Base-by-base conservation (phyloP, 129 eudicot genomes). In the Saposhnikovia divaricata region DNA sequence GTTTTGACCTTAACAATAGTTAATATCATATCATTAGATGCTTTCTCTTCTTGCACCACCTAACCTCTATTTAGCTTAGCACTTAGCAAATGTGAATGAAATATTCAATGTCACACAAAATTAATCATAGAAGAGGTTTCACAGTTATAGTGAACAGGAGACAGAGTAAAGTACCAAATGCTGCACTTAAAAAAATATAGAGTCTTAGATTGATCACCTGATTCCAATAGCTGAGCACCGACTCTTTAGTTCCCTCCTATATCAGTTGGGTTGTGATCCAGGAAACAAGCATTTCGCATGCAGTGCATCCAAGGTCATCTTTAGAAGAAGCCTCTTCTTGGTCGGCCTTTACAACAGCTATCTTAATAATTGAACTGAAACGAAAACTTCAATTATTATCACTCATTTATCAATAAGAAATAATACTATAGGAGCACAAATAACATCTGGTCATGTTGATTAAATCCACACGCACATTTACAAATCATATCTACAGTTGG, bases 231-330 rank as follows among this genome's bases (percentile, higher is more conserved):
- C 77, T 75, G 9, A 94, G 77, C 71, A 90, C 96, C 45, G 79
- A 82, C 55, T 91, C 97, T 82, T 91, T 90, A 14, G 90, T 86
- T 61, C 65, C 86, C 38, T 84, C 34, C 57, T 87, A 92, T 81
- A 87, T 84, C 72, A 95, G 84, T 74, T 92, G 96, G 82, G 81
- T 95, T 78, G 83, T 87, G 82, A 92, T 84, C 98, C 97, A 95
- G 84, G 87, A 80, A 78, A 90, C 98, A 77, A 92, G 87, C 97
- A 90, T 79, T 87, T 95, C 86, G 76, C 98, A 95, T 31, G 85
- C 94, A 77, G 86, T 81, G 79, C 98, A 95, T 44, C 83, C n/a
- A 13, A 81, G 70, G 57, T 46, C 74, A 71, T 82, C 85, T 0
- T 86, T 85, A 66, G 74, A 86, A 80, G 77, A 50, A 69, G 48